Percentiles rank a stretch among this genome's conserved stretches.
Conservation (phyloP, 192 early-diverging fungal species). For the Entomortierella chlamydospora region DNA sequence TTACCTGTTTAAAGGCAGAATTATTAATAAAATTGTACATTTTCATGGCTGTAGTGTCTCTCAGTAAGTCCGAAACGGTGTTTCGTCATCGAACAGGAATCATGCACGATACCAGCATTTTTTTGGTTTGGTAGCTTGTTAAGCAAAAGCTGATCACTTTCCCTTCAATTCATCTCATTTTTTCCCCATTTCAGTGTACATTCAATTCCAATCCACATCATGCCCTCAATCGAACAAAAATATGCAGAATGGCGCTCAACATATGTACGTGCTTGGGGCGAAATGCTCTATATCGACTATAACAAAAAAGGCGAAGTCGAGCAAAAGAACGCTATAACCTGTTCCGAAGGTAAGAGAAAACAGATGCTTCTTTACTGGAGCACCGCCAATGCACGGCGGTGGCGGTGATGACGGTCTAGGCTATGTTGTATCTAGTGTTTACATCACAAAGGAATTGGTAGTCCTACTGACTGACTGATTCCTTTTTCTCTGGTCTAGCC, state of each 20-base stretch:
- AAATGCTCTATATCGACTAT: conserved; percentile 63
- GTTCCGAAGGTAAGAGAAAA: conserved; percentile 65
- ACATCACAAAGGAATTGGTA: background rate
- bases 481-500: conserved; percentile 12
- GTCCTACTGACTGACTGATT: too few relatives aligned
- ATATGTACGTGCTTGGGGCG: conserved; percentile 61
- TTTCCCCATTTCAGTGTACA: background rate
- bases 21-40: too few relatives aligned
- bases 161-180: too few relatives aligned
- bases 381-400: background rate
- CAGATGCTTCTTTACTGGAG: background rate
- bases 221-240: conserved; percentile 46
- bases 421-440: background rate
- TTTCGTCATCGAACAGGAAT: too few relatives aligned
- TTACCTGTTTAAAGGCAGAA: too few relatives aligned
- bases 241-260: conserved; percentile 42
- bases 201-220: background rate
- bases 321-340: conserved; percentile 60
- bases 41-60: too few relatives aligned
- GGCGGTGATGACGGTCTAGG: too few relatives aligned
- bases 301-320: conserved; percentile 62
- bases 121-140: too few relatives aligned
- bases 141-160: too few relatives aligned
- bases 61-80: too few relatives aligned
- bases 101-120: too few relatives aligned